phyloP scores from a whole-genome alignment of 176 grass and related monocot genomes.

The Dendrocalamus sinicus region DNA sequence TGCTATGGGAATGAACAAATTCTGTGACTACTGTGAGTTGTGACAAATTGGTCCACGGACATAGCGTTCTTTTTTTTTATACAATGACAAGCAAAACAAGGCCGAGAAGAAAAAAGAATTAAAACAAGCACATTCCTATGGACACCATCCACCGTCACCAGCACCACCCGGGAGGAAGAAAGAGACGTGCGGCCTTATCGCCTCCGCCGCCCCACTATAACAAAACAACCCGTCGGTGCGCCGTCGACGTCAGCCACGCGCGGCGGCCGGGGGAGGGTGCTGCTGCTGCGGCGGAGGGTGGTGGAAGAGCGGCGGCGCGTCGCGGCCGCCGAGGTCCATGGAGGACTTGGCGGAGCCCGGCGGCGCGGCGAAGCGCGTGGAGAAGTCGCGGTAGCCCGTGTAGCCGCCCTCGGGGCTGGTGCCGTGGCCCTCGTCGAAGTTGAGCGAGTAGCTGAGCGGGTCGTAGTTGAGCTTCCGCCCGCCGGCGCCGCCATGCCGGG shows the following conservation, averaged over 20 bases:
- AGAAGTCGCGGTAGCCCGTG: slow-evolving; percentile 67
- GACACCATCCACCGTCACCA: slow-evolving; percentile 21
- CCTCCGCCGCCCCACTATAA: slow-evolving; percentile 32
- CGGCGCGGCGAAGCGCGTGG: slow-evolving; percentile 62
- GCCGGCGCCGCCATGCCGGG: background rate
- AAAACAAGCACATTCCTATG: slow-evolving; percentile 1
- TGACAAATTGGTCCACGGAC: background rate
- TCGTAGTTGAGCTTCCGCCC: slow-evolving; percentile 73
- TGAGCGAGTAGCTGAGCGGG: slow-evolving; percentile 91
- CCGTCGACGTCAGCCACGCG: background rate
- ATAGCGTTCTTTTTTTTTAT: background rate
- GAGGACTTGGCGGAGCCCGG: slow-evolving; percentile 45
- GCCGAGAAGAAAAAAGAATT: background rate
- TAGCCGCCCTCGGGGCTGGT: slow-evolving; percentile 50
- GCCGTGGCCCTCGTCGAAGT: slow-evolving; percentile 88
- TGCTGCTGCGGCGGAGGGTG: slow-evolving; percentile 16
- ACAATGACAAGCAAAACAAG: background rate
- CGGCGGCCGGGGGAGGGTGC: slow-evolving; percentile 5
- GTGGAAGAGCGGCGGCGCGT: slow-evolving; percentile 56
- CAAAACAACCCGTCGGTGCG: background rate
- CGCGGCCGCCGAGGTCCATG: slow-evolving; percentile 66
- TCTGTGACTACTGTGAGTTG: background rate
- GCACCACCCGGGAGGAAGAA: slow-evolving; percentile 36
- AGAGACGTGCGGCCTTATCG: slow-evolving; percentile 57
- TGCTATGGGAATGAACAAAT: background rate